Evolutionary conservation across 768 basidiomycete genomes (phyloP), one percentile per base, ranked within the genome.

Genomic region (Hericium coralloides): DNA sequence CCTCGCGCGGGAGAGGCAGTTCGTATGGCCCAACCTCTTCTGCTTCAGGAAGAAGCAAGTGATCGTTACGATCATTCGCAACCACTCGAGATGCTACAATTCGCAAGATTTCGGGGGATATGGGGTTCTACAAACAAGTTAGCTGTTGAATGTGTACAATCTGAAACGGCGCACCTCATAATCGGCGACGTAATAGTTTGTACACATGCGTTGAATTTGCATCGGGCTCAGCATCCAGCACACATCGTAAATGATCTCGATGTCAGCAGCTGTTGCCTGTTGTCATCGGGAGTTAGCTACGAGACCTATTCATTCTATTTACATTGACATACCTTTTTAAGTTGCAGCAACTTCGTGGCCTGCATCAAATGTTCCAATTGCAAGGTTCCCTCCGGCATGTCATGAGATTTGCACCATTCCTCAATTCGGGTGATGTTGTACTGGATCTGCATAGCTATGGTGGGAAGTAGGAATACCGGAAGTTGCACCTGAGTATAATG

Each of bases 221-320:
- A 95, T 95, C 2, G 97, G 97, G 61, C 93, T 98, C 48, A 99
- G 78, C 89, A 98, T 98, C 95, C 97, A 98, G 77, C 95, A 98
- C 59, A 99, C 95, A 67, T 95, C 92, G 69, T 97, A 98, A 65
- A 99, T 95, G 66, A 98, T 98, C 73, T 98, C 95, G 60, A 99
- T 97, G 68, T 98, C 97, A 22, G 89, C 87, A 37, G 91, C 81
- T 2, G 94, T 91, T 12, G 95, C 88, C 93, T 95, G 59, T 36
- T 49, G 37, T 54, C 25, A 20, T 31, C 25, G 25, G 10, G 31
- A 31, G 31, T 31, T 31, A 31, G 31, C 31, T 31, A 9, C 31
- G 7, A 31, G 4, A 31, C 31, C 31, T 31, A 31, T 31, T 31
- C 31, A 31, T 6, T 6, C 31, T 31, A 31, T 31, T 6, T 2